Evolutionary conservation across 306 rosid species (phyloP).

Genomic region (Trifolium pratense): DNA sequence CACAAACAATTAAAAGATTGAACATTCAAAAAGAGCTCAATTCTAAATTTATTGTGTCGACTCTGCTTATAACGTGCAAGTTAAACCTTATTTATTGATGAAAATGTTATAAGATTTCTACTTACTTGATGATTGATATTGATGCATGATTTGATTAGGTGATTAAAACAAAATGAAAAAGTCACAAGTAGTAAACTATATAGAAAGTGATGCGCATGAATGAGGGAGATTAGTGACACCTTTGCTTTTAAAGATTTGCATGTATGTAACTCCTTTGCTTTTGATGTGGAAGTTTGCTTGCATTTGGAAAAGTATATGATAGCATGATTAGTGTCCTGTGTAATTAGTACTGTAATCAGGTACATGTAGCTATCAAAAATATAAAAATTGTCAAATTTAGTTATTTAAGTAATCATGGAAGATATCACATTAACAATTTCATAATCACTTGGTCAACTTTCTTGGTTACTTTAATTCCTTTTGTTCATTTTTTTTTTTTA

Average conservation of each 20-base stretch:
- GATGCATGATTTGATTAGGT: background rate
- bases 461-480: background rate
- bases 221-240: background rate
- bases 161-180: conserved; percentile 19
- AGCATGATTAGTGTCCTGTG: background rate
- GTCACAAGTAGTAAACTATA: background rate
- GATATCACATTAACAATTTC: background rate
- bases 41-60: no score
- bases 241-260: conserved; percentile 20
- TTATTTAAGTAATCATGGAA: conserved; percentile 11
- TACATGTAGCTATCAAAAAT: conserved; percentile 19
- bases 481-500: no score
- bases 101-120: background rate
- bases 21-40: no score
- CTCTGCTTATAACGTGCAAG: background rate
- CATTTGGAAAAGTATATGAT: conserved; percentile 19
- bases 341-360: background rate
- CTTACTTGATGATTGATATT: conserved; percentile 27
- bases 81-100: conserved; percentile 16
- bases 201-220: conserved; percentile 7
- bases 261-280: no score
- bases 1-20: no score
- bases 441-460: conserved; percentile 20
- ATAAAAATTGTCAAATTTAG: background rate
- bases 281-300: conserved; percentile 21